Evolutionary conservation across 345 rosid species (phyloP), one percentile per base, ranked within the genome.

Genomic region (Dimocarpus longan): DNA sequence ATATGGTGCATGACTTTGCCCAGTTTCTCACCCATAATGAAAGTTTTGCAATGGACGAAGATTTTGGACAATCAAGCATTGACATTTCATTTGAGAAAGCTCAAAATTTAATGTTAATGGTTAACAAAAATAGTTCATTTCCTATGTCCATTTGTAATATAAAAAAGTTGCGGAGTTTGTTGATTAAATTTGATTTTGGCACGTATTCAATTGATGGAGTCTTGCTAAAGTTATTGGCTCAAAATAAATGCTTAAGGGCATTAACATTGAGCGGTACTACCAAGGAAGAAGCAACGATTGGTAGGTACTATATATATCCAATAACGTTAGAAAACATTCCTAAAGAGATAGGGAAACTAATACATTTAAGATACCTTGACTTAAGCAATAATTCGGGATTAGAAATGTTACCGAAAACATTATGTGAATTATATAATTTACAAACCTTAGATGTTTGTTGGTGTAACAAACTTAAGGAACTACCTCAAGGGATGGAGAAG

Each of bases 281-380:
- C 6, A 13, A 13, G 18, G 15, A 12, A 3, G 37, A 32, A 32
- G 37, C 5, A 22, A 73, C 48, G 13, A 26, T 32, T 8, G 43
- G 8, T 15, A 2, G 15, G 56, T 13, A 13, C 0, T 13, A 0
- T 52, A 0, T 52, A 13, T 3, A 52, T 52, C 56, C 19, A 5
- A 52, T 12, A 74, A 18, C 21, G 5, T 44, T 81, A 28, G n/a
- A 22, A 44, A 37, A 37, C 22, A 59, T 81, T 8, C 87, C 87
- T 16, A 6, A 8, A 5, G 70, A 71, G 32, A 43, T 84, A 6
- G 79, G 74, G 1, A 37, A 56, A 10, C 48, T 84, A 50, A 50
- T 75, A 13, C 84, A 67, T 24, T 37, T 84, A 37, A 84, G 82
- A 48, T 66, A 72, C 18, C 37, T 84, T 5, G 67, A 75, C 16